phyloP scores from a whole-genome alignment of 306 rosid species.

The Malus sieversii region DNA sequence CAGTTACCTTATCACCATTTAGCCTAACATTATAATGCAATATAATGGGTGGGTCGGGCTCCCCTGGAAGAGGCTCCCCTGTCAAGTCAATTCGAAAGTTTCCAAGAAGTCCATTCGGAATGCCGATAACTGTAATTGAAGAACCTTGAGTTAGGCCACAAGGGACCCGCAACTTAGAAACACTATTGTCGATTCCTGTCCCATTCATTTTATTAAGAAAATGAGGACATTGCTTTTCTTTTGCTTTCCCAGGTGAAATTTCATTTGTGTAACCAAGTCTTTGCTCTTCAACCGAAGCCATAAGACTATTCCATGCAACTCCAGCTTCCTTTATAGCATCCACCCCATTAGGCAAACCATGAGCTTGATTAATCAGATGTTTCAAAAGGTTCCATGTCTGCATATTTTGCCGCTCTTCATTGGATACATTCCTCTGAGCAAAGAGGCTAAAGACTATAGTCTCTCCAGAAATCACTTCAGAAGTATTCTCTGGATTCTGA shows the following conservation, averaged over 20 bases:
- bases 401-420: slow-evolving; percentile 53
- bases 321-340: slow-evolving; percentile 95
- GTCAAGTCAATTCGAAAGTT: slow-evolving; percentile 78
- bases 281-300: slow-evolving; percentile 56
- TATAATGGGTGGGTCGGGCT: slow-evolving; percentile 84
- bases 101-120: slow-evolving; percentile 89
- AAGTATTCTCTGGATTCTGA: slow-evolving; percentile 53
- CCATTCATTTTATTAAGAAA: slow-evolving; percentile 75
- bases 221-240: slow-evolving; percentile 91
- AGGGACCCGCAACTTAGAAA: slow-evolving; percentile 61
- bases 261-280: slow-evolving; percentile 49
- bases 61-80: slow-evolving; percentile 96
- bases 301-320: slow-evolving; percentile 70
- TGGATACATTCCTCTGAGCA: slow-evolving; percentile 51
- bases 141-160: slow-evolving; percentile 99
- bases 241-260: slow-evolving; percentile 44
- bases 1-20: slow-evolving; percentile 89
- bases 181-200: slow-evolving; percentile 43
- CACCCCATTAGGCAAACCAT: slow-evolving; percentile 82
- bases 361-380: slow-evolving; percentile 53
- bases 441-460: slow-evolving; percentile 55
- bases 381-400: slow-evolving; percentile 80
- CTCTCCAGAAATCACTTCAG: slow-evolving; percentile 60
- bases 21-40: slow-evolving; percentile 97
- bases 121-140: slow-evolving; percentile 71